phyloP scores from a whole-genome alignment of 192 early-diverging fungal genomes.

The Coemansia sp. region DNA sequence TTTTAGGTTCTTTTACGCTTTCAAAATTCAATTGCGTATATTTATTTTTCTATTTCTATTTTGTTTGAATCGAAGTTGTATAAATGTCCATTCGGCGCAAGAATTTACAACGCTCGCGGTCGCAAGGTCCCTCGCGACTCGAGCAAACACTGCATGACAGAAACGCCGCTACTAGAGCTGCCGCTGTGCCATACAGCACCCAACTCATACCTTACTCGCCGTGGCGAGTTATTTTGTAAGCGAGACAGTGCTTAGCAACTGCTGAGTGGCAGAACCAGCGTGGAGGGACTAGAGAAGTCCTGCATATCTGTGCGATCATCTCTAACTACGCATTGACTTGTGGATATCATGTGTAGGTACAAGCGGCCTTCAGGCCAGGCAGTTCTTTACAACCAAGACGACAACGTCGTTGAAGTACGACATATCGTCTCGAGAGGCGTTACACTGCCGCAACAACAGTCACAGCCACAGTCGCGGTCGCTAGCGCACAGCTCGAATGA shows the following conservation, averaged over 20 bases:
- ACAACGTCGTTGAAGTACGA: conserved; percentile 56
- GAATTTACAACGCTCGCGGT: conserved; percentile 24
- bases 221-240: conserved; percentile 55
- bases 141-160: not conserved
- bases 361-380: conserved; percentile 51
- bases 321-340: not conserved
- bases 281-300: not conserved
- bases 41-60: not conserved
- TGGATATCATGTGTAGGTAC: conserved; percentile 24
- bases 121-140: conserved; percentile 18
- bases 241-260: not conserved
- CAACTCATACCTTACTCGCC: conserved; percentile 53
- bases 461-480: not conserved
- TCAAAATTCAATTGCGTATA: not conserved
- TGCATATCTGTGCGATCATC: not conserved
- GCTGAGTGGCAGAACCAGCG: not conserved
- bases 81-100: conserved; percentile 19
- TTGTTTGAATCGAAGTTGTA: not conserved
- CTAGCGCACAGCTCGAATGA: conserved; percentile 9
- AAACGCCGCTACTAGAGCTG: not conserved
- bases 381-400: conserved; percentile 70
- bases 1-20: not conserved
- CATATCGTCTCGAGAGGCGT: conserved; percentile 23
- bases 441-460: not conserved
- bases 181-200: conserved; percentile 15